phyloP scores from a whole-genome alignment of 2,329 filamentous ascomycete species.

The Talaromyces rugulosus region DNA sequence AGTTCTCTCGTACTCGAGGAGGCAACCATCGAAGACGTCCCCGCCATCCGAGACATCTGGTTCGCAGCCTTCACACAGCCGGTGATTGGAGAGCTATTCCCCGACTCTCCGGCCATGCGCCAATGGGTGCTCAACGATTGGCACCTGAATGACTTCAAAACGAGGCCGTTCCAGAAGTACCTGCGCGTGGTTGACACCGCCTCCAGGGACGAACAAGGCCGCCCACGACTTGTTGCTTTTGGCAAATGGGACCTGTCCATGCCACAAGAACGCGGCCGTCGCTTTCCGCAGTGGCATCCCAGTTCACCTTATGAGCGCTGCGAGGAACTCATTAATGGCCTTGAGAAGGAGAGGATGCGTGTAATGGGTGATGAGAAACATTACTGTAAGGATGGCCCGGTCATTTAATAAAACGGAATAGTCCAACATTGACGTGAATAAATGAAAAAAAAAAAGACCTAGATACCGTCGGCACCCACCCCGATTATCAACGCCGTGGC shows the following conservation, averaged over 20 bases:
- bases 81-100: conserved; percentile 18
- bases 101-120: conserved; percentile 24
- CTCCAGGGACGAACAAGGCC: conserved; percentile 9
- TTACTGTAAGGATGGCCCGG: conserved; percentile 21
- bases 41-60: conserved; percentile 21
- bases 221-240: conserved; percentile 20
- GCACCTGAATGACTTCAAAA: conserved; percentile 18
- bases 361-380: conserved; percentile 23
- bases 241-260: conserved; percentile 27
- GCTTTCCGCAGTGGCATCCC: conserved; percentile 25
- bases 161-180: conserved; percentile 22
- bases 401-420: conserved; percentile 1
- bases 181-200: conserved; percentile 25
- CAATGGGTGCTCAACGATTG: conserved; percentile 22
- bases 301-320: conserved; percentile 17
- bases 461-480: conserved; percentile 37
- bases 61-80: conserved; percentile 23
- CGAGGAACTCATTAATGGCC: conserved; percentile 16
- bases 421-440: not conserved
- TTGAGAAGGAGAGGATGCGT: conserved; percentile 18
- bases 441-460: conserved; percentile 27
- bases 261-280: conserved; percentile 20
- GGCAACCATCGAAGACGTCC: conserved; percentile 20
- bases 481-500: conserved; percentile 39
- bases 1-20: conserved; percentile 14